These are phyloP conservation scores for Diplodia scrobiculata DNA, from an alignment of 2,329 filamentous ascomycete genomes.

Conservation along the genomic window DNA sequence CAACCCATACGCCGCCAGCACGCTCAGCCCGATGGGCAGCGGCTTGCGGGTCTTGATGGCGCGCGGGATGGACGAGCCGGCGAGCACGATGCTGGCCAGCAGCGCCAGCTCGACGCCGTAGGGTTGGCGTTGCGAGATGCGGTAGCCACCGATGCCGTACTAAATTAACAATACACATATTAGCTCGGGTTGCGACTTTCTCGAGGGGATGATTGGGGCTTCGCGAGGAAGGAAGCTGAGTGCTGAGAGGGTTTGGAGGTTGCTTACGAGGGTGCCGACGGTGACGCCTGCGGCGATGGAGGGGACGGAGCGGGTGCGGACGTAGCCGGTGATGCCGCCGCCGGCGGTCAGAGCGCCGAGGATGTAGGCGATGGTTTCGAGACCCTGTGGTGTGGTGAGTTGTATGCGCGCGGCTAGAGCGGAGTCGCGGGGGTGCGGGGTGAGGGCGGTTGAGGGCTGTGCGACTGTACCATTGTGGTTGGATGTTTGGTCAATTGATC, in stretches of 20 bases:
- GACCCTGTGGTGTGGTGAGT: constrained; percentile 35
- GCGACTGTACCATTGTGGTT: constrained; percentile 14
- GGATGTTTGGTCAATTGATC: not conserved
- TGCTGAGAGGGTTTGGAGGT: constrained; percentile 34
- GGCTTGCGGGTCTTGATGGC: constrained; percentile 83
- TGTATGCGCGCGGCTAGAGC: no score
- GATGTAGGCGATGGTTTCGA: constrained; percentile 69
- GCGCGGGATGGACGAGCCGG: constrained; percentile 79
- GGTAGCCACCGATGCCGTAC: constrained; percentile 78
- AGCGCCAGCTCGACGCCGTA: constrained; percentile 90
- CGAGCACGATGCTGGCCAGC: constrained; percentile 81
- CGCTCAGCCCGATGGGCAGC: constrained; percentile 75
- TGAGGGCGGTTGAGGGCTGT: not conserved
- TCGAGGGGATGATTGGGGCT: not conserved
- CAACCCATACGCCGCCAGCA: constrained; percentile 77
- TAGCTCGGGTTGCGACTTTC: not conserved
- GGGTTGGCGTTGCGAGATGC: constrained; percentile 71
- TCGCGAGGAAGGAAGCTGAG: no score
- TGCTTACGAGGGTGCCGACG: constrained; percentile 68
- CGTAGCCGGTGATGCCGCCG: constrained; percentile 85
- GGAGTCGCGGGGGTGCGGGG: not conserved
- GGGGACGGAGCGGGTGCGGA: constrained; percentile 80
- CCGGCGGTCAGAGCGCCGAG: constrained; percentile 81
- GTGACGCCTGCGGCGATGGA: constrained; percentile 82
- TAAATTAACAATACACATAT: constrained; percentile 31